These are phyloP conservation scores for Golubevia sp. DNA, from an alignment of 1,284 basidiomycete genomes.

Conservation along the genomic window DNA sequence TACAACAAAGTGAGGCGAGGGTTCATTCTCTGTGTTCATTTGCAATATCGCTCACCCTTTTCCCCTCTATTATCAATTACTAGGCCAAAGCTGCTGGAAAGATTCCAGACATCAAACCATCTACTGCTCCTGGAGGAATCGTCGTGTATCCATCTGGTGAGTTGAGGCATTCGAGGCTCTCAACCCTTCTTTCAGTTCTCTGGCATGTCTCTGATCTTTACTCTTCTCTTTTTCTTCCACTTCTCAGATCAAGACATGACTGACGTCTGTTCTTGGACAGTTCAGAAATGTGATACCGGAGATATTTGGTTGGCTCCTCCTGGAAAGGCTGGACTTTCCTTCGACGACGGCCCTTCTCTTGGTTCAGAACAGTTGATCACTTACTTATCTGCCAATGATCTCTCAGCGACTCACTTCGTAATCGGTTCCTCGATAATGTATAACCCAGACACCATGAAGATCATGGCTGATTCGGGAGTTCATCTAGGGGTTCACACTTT, in stretches of 20 bases:
- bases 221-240: too few species aligned
- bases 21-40: too few species aligned
- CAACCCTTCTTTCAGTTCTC: too few species aligned
- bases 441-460: conserved; percentile 32
- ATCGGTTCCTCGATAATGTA: conserved; percentile 44
- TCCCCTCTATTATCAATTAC: neutral
- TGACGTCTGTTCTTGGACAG: conserved; percentile 45
- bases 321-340: neutral
- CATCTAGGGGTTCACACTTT: conserved; percentile 48
- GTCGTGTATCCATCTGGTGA: conserved; percentile 30
- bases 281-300: conserved; percentile 38
- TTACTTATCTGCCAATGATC: conserved; percentile 22
- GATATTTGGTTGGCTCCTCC: conserved; percentile 41
- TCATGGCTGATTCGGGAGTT: conserved; percentile 32
- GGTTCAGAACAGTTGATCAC: conserved; percentile 27
- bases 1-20: conserved; percentile 64
- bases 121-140: conserved; percentile 55
- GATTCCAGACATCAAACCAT: conserved; percentile 72
- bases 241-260: conserved; percentile 32
- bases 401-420: conserved; percentile 45
- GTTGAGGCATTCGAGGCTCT: too few species aligned
- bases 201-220: too few species aligned
- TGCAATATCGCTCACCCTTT: neutral
- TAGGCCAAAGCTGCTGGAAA: conserved; percentile 70
- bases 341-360: conserved; percentile 45